Base-by-base conservation (phyloP, 1,284 basidiomycete genomes). In the Sporisorium sorghi region DNA sequence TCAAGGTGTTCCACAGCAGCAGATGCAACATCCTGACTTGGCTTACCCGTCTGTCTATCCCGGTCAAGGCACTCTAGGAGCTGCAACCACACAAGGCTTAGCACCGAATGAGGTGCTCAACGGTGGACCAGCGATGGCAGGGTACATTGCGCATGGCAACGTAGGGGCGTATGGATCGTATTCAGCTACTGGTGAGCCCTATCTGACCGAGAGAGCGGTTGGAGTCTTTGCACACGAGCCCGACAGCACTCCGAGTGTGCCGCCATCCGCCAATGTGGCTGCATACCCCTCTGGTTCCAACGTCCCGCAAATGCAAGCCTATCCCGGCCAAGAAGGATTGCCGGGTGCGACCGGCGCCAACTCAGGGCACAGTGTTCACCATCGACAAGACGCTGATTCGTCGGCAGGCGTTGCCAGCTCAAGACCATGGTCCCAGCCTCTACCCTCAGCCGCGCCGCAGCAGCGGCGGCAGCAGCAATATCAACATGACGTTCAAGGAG, bases 261-360 rank as follows among this genome's bases (percentile, higher is more conserved):
- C 39, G 0, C 3, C 23, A 10, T 7, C 40, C 12, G 11, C 37
- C 2, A 30, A 58, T 9, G 32, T 15, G 3, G 30, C 44, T 47
- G 19, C 24, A 10, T 59, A 55, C 19, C 51, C 33, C 24, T 8
- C 30, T 28, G 44, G 48, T 11, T 64, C 51, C 23, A 50, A 58
- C 15, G 24, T 19, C 0, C 28, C 50, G 49, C 56, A 50, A 12
- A 32, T 23, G 14, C 51, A 53, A 3, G 26, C 51, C 23, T 6
- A 12, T 26, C 9, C n/a, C 11, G 11, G 40, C 51, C 10, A 21
- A 19, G 19, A 28, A 17, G 37, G 46, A 15, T 12, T 23, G 4
- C 28, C 35, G 5, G 33, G 21, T 7, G 46, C 21, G 10, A 55
- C 46, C 10, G 26, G 40, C 12, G 40, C 19, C 19, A 14, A 7